These are phyloP conservation scores for Solanum habrochaites DNA, from an alignment of 257 asterid species.

Conservation along the genomic window DNA sequence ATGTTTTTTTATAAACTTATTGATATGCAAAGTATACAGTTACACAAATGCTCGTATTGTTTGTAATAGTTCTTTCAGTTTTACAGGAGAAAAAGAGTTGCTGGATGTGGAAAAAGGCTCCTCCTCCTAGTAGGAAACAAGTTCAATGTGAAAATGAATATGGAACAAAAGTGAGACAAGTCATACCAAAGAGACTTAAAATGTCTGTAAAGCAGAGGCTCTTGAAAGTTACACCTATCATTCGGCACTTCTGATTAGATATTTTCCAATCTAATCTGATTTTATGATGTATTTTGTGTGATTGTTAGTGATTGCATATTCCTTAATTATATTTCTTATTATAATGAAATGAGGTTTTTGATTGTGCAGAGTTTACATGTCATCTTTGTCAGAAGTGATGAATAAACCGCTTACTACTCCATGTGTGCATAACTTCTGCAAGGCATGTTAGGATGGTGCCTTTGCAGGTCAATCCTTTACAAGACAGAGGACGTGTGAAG, in stretches of 20 bases:
- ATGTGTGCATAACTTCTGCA: constrained; percentile 89
- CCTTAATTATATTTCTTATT: not conserved
- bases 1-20: not conserved
- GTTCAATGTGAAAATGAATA: constrained; percentile 19
- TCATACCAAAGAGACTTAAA: constrained; percentile 20
- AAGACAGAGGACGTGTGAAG: constrained; percentile 56
- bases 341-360: not conserved
- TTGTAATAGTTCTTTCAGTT: not conserved
- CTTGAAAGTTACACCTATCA: constrained; percentile 49
- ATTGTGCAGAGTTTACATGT: constrained; percentile 66
- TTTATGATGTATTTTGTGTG: not conserved
- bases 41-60: not conserved
- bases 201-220: constrained; percentile 42
- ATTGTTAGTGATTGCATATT: not conserved
- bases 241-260: not conserved
- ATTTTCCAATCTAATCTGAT: constrained; percentile 1
- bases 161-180: constrained; percentile 21
- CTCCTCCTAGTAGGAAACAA: constrained; percentile 42
- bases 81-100: constrained; percentile 41
- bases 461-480: constrained; percentile 62
- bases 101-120: constrained; percentile 68
- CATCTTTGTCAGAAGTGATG: constrained; percentile 71
- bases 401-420: constrained; percentile 70
- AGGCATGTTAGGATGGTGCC: constrained; percentile 66
- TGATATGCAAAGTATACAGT: not conserved